Evolutionary conservation across 352 stramenopile species (phyloP), one percentile per base, ranked within the genome.

Genomic region (Lagenidium giganteum): DNA sequence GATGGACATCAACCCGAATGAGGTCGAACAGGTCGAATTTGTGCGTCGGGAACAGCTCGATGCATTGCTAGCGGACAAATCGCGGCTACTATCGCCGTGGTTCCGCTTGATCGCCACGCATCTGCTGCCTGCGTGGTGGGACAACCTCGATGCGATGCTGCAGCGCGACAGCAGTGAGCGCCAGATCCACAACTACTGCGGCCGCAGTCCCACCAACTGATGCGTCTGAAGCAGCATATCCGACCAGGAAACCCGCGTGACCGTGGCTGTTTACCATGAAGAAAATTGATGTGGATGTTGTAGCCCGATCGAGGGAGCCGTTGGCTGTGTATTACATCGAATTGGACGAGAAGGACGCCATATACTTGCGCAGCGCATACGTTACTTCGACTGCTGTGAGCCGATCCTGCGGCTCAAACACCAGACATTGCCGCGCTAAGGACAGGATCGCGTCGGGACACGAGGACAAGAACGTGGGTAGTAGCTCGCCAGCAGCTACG

Each of bases 21-120:
- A 99, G 61, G 95, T 98, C 17, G 69, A 70, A 17, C 77, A 84
- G 26, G 63, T 90, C 5, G 89, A 97, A 50, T 98, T 93, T 63
- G 74, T 99, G 35, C 65, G 70, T 24, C 65, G 64, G 34, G 50
- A 88, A 20, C 51, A 71, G 5, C 56, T 93, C n/a, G 44, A 67
- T 4, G 48, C 43, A 25, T 43, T 93, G 3, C 55, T 93, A 1
- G 57, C 61, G 69, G 61, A 90, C 40, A 35, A 72, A 33, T 57
- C 57, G 30, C 72, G 72, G 20, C 58, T 80, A 42, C 54, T 92
- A 13, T 92, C 81, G 11, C 83, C 83, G n/a, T 95, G 83, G 83
- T 95, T 95, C 54, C 67, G 68, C 20, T 61, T 91, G 28, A 92
- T 95, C 47, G 72, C 71, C 12, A 63, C 67, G 13, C 68, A 70